These are phyloP conservation scores for Ilex aquifolium DNA, from an alignment of 257 asterid species.

Conservation along the genomic window DNA sequence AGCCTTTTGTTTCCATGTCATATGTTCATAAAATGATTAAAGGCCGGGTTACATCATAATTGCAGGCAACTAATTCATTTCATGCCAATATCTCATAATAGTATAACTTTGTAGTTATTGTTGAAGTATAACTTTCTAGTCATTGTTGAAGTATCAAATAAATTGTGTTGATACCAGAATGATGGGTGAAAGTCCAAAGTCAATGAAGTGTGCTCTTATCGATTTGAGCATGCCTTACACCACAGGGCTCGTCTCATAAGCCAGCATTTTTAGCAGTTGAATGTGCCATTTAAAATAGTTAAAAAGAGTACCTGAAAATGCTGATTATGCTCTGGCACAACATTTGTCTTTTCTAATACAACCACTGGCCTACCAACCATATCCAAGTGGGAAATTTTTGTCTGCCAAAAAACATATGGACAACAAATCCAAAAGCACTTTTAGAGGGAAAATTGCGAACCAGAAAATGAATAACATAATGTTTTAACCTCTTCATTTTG, in stretches of 20 bases:
- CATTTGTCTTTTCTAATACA: slow-evolving; percentile 75
- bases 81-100: no score
- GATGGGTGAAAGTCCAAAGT: no score
- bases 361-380: slow-evolving; percentile 87
- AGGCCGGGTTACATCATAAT: no score
- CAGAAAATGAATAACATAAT: neutral
- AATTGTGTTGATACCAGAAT: no score
- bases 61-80: no score
- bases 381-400: slow-evolving; percentile 81
- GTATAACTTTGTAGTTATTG: no score
- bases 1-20: no score
- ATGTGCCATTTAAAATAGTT: neutral
- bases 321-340: slow-evolving; percentile 86
- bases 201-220: no score
- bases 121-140: no score
- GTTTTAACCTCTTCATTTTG: neutral
- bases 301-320: slow-evolving; percentile 69
- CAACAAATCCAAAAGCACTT: slow-evolving; percentile 18
- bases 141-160: no score
- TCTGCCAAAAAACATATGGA: slow-evolving; percentile 43
- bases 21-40: no score
- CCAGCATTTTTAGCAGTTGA: neutral
- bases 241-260: neutral
- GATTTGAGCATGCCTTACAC: neutral
- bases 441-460: slow-evolving; percentile 13